Conservation (phyloP, 1,139 yeast species). For the Geotrichum aggregatum region DNA sequence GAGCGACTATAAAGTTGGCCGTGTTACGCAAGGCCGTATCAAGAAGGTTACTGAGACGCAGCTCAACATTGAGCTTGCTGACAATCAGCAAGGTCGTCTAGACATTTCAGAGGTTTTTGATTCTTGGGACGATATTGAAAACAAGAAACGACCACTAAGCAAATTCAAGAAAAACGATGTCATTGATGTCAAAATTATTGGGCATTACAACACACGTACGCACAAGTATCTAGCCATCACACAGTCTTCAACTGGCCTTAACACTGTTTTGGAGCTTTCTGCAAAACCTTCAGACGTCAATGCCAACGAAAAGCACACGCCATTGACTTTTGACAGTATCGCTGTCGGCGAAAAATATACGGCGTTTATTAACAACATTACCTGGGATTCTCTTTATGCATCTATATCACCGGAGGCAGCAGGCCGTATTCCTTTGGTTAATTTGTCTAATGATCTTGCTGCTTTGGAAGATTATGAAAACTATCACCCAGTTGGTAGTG, state of each 20-base stretch:
- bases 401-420: conserved; percentile 63
- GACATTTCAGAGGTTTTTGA: conserved; percentile 72
- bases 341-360: conserved; percentile 45
- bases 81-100: conserved; percentile 73
- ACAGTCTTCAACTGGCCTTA: conserved; percentile 51
- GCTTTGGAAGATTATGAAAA: conserved; percentile 46
- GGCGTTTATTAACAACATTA: conserved; percentile 53
- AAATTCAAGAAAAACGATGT: conserved; percentile 56
- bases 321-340: conserved; percentile 43
- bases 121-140: conserved; percentile 51
- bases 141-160: conserved; percentile 54
- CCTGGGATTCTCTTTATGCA: conserved; percentile 59
- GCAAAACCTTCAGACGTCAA: conserved; percentile 45
- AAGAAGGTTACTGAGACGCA: conserved; percentile 68
- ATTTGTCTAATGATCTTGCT: conserved; percentile 55
- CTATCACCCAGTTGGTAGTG: conserved; percentile 65
- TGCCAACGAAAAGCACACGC: conserved; percentile 30
- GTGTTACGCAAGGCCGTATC: conserved; percentile 55
- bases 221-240: conserved; percentile 68
- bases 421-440: conserved; percentile 66
- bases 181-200: conserved; percentile 64
- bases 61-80: conserved; percentile 71
- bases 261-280: conserved; percentile 62
- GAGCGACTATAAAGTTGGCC: conserved; percentile 58
- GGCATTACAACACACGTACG: conserved; percentile 69